phyloP scores from a whole-genome alignment of 352 stramenopile species.

The Phytophthora rubi region DNA sequence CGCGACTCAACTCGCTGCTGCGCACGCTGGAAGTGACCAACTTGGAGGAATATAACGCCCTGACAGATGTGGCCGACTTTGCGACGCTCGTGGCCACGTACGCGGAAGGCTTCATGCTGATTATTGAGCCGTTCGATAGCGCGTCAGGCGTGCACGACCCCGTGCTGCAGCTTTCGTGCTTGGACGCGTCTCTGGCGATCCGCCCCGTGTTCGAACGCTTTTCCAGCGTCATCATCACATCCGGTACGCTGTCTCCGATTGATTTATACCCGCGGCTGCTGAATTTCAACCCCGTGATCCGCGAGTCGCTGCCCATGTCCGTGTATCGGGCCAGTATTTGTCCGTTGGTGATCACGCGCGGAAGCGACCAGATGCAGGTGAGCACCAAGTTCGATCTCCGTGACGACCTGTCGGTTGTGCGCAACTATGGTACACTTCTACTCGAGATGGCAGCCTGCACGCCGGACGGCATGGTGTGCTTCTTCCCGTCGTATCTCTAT shows the following conservation, averaged over 20 bases:
- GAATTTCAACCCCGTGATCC: constrained; percentile 97
- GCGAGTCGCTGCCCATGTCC: constrained; percentile 97
- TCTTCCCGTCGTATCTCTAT: constrained; percentile 99
- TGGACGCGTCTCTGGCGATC: constrained; percentile 98
- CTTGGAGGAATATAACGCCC: constrained; percentile 96
- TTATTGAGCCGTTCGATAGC: constrained; percentile 95
- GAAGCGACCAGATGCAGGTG: constrained; percentile 96
- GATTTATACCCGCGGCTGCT: constrained; percentile 99
- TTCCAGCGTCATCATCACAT: constrained; percentile 90
- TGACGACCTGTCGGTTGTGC: constrained; percentile 92
- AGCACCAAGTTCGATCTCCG: constrained; percentile 94
- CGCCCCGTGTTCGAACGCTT: constrained; percentile 98
- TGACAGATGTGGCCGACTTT: constrained; percentile 98
- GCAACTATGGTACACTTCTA: constrained; percentile 96
- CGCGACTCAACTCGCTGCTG: constrained; percentile 96
- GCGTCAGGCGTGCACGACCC: constrained; percentile 75
- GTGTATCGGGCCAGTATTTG: constrained; percentile 98
- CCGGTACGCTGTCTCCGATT: constrained; percentile 98
- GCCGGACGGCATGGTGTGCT: constrained; percentile 98
- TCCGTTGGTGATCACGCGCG: constrained; percentile 97
- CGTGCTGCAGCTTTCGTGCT: constrained; percentile 94
- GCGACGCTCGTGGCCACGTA: constrained; percentile 97
- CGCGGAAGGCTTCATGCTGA: constrained; percentile 97
- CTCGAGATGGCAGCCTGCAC: constrained; percentile 94
- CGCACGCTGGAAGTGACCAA: constrained; percentile 97